phyloP scores from a whole-genome alignment of 148 eudicot genomes.

The Pouteria glomerata region DNA sequence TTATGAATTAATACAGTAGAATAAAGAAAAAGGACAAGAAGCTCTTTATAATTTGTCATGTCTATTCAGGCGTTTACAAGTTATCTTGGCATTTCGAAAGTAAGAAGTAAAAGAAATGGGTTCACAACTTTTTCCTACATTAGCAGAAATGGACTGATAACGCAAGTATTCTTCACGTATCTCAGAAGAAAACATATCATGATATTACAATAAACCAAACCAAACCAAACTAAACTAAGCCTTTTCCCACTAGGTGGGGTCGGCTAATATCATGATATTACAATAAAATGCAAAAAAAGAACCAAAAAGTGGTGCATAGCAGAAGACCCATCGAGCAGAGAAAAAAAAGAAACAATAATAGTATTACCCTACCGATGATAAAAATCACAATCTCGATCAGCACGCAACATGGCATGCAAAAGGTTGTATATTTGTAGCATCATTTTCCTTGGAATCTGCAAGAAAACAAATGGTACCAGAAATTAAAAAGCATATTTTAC shows the following conservation, averaged over 20 bases:
- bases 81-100: not conserved
- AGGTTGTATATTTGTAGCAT: slow-evolving; percentile 91
- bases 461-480: slow-evolving; percentile 7
- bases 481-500: not conserved
- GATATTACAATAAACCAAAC: no score
- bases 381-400: slow-evolving; percentile 96
- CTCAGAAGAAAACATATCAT: not conserved
- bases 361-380: slow-evolving; percentile 59
- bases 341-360: slow-evolving; percentile 9
- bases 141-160: not conserved
- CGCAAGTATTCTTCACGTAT: not conserved
- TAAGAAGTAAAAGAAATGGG: slow-evolving; percentile 4
- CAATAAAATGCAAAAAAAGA: not conserved
- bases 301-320: not conserved
- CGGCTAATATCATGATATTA: no score
- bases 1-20: not conserved
- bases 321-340: slow-evolving; percentile 5
- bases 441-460: slow-evolving; percentile 93
- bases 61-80: not conserved
- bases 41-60: not conserved
- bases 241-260: no score
- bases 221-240: no score
- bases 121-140: not conserved
- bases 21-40: not conserved
- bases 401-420: slow-evolving; percentile 75